Conservation (phyloP, 2,329 filamentous ascomycete species). For the Dryadomyces quercus-mongolicae region DNA sequence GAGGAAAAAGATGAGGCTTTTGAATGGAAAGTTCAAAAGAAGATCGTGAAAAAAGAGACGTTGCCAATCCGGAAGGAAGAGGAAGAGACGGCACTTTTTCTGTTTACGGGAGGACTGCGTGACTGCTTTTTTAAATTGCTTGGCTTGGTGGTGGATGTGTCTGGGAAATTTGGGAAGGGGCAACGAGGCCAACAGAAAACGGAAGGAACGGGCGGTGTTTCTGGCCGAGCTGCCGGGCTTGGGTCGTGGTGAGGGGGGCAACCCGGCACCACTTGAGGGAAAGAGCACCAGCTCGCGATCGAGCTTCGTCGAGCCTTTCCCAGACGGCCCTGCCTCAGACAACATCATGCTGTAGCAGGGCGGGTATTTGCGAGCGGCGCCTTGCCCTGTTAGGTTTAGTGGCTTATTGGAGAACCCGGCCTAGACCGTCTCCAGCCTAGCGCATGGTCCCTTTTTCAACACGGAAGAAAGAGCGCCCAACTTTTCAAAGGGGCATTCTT, state of each 20-base stretch:
- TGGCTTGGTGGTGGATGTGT: neutral
- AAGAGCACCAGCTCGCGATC: slow-evolving; percentile 1
- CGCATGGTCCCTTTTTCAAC: neutral
- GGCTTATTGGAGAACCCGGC: neutral
- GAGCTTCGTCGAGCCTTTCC: neutral
- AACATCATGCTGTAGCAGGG: neutral
- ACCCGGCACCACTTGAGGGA: neutral
- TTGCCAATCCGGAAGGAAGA: too few relatives aligned
- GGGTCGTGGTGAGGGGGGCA: neutral
- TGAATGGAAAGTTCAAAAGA: neutral
- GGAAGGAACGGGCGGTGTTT: neutral
- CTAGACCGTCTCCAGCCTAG: neutral
- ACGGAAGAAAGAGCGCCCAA: neutral
- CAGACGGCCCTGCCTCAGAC: neutral
- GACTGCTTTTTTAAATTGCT: neutral
- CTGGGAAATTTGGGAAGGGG: slow-evolving; percentile 3
- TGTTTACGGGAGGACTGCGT: neutral
- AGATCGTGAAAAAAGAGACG: neutral
- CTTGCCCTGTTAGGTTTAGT: neutral
- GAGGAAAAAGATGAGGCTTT: neutral
- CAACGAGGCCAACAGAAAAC: neutral
- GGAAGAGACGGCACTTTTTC: neutral
- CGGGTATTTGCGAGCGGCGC: neutral
- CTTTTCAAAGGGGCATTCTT: neutral
- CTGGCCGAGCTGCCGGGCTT: neutral